Evolutionary conservation across 192 early-diverging fungal genomes (phyloP), one percentile per base, ranked within the genome.

Genomic region (Coemansia sp.): DNA sequence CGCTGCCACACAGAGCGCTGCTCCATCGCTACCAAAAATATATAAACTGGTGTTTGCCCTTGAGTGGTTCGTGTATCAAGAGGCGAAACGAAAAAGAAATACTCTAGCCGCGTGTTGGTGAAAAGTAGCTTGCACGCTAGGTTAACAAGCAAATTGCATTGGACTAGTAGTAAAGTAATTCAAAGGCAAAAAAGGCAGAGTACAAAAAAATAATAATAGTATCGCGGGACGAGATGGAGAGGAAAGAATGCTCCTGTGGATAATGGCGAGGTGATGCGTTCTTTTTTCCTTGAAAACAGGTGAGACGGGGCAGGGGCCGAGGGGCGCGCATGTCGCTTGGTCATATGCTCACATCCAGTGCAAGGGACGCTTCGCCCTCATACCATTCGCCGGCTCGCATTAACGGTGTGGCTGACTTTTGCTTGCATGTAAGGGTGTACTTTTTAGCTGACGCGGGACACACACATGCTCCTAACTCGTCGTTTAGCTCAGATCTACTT

Each of bases 151-250:
- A 61, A 46, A 66, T 61, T 54, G 51, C 51, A 68, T 19, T 27
- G 57, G 34, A 65, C 16, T 29, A 42, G 53, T 13, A 62, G 63
- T 53, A 67, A 54, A 62, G 37, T 35, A 51, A 24, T 44, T 56
- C 31, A 33, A 39, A 56, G 21, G 62, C 37, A 66, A 72, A 29
- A 39, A 54, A 70, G 56, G 62, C 51, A 40, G 56, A n/a, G 50
- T 24, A 33, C 41, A 41, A 31, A 34, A 72, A 60, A 60, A 29
- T 16, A 61, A 19, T 54, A 60, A 29, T 16, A 61, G 19, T 54
- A 34, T 54, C 27, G 51, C 27, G 51, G 19, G 46, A 27, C 46
- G 46, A 48, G 21, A 48, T 48, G 46, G 46, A 48, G 46, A 48
- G 19, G 14, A 27, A 16, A 54, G 51, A 54, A 54, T 53, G 50